Evolutionary conservation across 208 protist genomes (phyloP).

Genomic region (Trypanosoma grayi): DNA sequence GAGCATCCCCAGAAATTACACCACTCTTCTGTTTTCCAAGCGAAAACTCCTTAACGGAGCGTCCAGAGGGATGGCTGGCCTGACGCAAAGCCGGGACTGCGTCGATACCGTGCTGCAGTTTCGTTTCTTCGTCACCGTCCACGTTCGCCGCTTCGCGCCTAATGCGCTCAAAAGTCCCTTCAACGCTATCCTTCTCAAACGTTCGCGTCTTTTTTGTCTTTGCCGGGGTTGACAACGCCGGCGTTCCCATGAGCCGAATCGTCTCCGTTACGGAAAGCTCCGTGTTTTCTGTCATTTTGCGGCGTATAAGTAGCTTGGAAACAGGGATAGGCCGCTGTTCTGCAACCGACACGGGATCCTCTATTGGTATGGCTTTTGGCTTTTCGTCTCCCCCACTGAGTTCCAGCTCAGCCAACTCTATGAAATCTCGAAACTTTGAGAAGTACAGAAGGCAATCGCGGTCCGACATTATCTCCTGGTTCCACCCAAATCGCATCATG

Average conservation of each 20-base stretch:
- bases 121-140: slow-evolving; percentile 61
- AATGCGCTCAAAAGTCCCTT: slow-evolving; percentile 50
- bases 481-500: slow-evolving; percentile 79
- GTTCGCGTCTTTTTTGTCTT: slow-evolving; percentile 42
- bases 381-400: slow-evolving; percentile 38
- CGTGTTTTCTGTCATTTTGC: slow-evolving; percentile 44
- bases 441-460: slow-evolving; percentile 85
- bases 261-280: slow-evolving; percentile 89
- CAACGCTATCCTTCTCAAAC: slow-evolving; percentile 36
- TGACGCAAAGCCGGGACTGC: slow-evolving; percentile 57
- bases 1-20: background rate
- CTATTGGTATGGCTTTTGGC: slow-evolving; percentile 56
- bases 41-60: slow-evolving; percentile 77
- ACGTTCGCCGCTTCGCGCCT: slow-evolving; percentile 52
- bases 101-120: slow-evolving; percentile 59
- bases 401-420: slow-evolving; percentile 81
- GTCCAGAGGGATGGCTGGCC: slow-evolving; percentile 54
- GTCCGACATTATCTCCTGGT: slow-evolving; percentile 58
- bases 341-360: slow-evolving; percentile 49
- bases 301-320: slow-evolving; percentile 74
- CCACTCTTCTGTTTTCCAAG: slow-evolving; percentile 40
- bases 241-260: slow-evolving; percentile 80
- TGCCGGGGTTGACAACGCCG: slow-evolving; percentile 45
- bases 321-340: slow-evolving; percentile 46
- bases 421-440: slow-evolving; percentile 65